Percentiles rank a stretch among this genome's conserved stretches.
phyloP scores from a whole-genome alignment of 345 rosid genomes.

The Melastoma malabathricum region DNA sequence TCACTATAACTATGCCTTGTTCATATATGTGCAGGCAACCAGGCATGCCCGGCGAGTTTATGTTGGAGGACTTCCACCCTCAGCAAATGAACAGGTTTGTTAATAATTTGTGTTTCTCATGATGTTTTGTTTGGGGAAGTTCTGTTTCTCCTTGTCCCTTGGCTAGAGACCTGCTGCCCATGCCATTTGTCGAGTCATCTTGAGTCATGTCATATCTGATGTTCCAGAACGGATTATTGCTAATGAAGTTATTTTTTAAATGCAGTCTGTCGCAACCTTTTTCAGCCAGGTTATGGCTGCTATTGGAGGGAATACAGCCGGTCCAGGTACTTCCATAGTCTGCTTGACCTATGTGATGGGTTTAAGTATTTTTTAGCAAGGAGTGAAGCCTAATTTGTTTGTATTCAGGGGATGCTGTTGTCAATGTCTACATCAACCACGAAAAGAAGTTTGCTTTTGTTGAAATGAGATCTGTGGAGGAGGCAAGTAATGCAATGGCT shows the following conservation, averaged over 20 bases:
- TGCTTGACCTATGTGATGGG: too few relatives aligned
- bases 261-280: conserved; percentile 77
- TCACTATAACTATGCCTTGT: too few relatives aligned
- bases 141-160: conserved; percentile 2
- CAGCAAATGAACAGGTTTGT: conserved; percentile 94
- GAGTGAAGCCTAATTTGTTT: background rate
- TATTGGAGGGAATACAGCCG: conserved; percentile 96
- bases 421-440: conserved; percentile 95
- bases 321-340: conserved; percentile 45
- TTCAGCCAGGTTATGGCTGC: conserved; percentile 98
- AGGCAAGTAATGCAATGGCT: conserved; percentile 99
- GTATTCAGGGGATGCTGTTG: conserved; percentile 88
- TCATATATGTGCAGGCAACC: conserved; percentile 53
- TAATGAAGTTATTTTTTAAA: conserved; percentile 1
- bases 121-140: background rate
- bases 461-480: conserved; percentile 99
- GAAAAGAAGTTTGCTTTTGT: conserved; percentile 99
- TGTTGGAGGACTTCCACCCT: conserved; percentile 96
- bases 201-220: too few relatives aligned
- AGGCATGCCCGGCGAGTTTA: conserved; percentile 99
- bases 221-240: too few relatives aligned
- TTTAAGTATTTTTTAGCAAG: too few relatives aligned
- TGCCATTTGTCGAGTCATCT: too few relatives aligned
- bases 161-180: too few relatives aligned
- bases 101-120: background rate